A percentile compares a stretch with the other conserved stretches of the same genome.
phyloP scores from a whole-genome alignment of 2,329 filamentous ascomycete species.

The Paecilomyces niveus region DNA sequence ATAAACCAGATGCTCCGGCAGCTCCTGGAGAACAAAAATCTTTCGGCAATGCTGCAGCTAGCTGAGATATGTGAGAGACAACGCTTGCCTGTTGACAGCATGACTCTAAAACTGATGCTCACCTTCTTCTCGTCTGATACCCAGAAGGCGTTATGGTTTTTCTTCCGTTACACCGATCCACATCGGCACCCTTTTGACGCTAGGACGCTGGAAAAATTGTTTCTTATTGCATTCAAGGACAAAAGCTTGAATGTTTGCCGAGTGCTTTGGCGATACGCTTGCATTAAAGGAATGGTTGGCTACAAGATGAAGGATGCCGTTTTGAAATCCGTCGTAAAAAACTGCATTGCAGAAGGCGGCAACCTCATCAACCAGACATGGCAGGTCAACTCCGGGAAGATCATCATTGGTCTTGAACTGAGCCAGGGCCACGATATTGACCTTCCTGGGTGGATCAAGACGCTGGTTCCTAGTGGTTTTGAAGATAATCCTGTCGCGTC shows the following conservation, averaged over 20 bases:
- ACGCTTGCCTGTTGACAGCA: slow-evolving; percentile 18
- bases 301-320: slow-evolving; percentile 27
- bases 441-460: slow-evolving; percentile 7
- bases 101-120: slow-evolving; percentile 23
- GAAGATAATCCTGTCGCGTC: slow-evolving; percentile 18
- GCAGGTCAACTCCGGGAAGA: slow-evolving; percentile 20
- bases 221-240: slow-evolving; percentile 32
- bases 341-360: slow-evolving; percentile 8
- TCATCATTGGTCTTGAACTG: slow-evolving; percentile 25
- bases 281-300: slow-evolving; percentile 28
- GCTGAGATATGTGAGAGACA: slow-evolving; percentile 23
- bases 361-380: slow-evolving; percentile 13
- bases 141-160: slow-evolving; percentile 15
- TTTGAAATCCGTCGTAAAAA: slow-evolving; percentile 21
- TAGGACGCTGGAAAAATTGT: slow-evolving; percentile 30
- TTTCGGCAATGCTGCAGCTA: slow-evolving; percentile 19
- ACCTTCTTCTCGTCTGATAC: slow-evolving; percentile 17
- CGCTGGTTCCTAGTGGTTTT: slow-evolving; percentile 18
- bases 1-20: slow-evolving; percentile 33
- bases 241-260: slow-evolving; percentile 36
- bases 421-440: slow-evolving; percentile 7
- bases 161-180: slow-evolving; percentile 15
- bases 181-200: slow-evolving; percentile 11
- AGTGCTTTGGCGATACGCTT: slow-evolving; percentile 44
- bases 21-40: slow-evolving; percentile 17